These are phyloP conservation scores for Umbilicaria muhlenbergii DNA, from an alignment of 495 filamentous ascomycete genomes.

Conservation along the genomic window DNA sequence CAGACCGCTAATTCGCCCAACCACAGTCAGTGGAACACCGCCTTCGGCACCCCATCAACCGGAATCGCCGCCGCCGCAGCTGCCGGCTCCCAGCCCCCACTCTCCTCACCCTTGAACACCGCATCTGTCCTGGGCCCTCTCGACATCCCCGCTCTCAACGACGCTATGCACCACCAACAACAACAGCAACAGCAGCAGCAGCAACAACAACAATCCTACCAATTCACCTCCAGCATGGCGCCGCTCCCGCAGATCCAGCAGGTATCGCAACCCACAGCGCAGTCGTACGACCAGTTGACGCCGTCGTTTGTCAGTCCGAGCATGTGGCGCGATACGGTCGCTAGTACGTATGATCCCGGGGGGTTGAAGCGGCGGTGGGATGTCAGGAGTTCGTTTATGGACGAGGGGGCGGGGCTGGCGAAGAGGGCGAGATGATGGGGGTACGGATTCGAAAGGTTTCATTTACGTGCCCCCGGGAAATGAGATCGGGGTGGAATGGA, in stretches of 20 bases:
- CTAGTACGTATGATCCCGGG: conserved; percentile 66
- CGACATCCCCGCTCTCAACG: conserved; percentile 18
- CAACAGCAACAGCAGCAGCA: conserved; percentile 15
- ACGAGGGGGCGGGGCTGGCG: conserved; percentile 1
- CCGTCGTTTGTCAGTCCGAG: conserved; percentile 70
- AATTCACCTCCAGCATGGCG: conserved; percentile 5
- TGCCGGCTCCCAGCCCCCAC: conserved; percentile 19
- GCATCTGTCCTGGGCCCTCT: conserved; percentile 23
- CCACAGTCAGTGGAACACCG: conserved; percentile 78
- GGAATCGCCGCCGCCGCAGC: conserved; percentile 1
- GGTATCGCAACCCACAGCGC: conserved; percentile 35
- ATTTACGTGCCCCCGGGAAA: too few species aligned
- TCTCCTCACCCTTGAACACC: conserved; percentile 27
- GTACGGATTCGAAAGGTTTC: too few species aligned
- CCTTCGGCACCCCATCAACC: conserved; percentile 53
- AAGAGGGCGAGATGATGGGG: conserved; percentile 9
- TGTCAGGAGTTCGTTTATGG: conserved; percentile 3
- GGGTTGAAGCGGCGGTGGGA: conserved; percentile 67
- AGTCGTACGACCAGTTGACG: conserved; percentile 37
- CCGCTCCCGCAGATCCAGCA: conserved; percentile 20
- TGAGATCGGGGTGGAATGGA: too few species aligned
- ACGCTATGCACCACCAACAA: conserved; percentile 26
- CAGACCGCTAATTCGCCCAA: conserved; percentile 15
- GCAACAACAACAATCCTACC: conserved; percentile 11
- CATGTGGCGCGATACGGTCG: conserved; percentile 95